Conservation (phyloP, 2,329 filamentous ascomycete genomes). For the Pyrenophora teres region DNA sequence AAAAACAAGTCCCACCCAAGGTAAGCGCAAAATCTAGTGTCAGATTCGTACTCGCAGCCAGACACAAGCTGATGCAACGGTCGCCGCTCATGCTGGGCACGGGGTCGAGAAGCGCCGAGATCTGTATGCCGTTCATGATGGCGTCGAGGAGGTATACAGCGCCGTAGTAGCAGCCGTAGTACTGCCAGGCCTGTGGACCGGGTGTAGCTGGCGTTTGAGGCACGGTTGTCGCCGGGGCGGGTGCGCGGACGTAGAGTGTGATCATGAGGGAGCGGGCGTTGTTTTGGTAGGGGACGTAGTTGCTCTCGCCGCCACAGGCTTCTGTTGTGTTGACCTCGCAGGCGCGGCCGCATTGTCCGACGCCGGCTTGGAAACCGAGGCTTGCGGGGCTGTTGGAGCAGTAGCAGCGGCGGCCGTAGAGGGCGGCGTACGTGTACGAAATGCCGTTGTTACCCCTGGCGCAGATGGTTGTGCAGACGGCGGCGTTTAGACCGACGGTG, state of each 20-base stretch:
- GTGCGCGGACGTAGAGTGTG: too few relatives aligned
- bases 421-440: not conserved
- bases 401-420: slow-evolving; percentile 2
- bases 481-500: too few relatives aligned
- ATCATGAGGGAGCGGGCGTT: not conserved
- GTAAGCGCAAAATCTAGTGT: not conserved
- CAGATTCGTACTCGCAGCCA: not conserved
- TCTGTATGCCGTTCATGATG: slow-evolving; percentile 1
- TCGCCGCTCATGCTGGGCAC: not conserved
- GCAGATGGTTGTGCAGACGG: not conserved
- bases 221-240: not conserved
- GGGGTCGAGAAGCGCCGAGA: not conserved
- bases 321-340: not conserved
- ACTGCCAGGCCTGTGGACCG: not conserved
- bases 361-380: not conserved
- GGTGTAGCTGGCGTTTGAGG: not conserved
- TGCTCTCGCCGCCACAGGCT: slow-evolving; percentile 8
- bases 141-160: slow-evolving; percentile 12
- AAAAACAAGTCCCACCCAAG: too few relatives aligned
- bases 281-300: not conserved
- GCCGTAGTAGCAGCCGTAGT: slow-evolving; percentile 13
- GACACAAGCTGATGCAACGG: slow-evolving; percentile 1
- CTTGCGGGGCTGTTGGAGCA: slow-evolving; percentile 2
- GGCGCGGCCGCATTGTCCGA: slow-evolving; percentile 3
- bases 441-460: not conserved